Evolutionary conservation across 257 asterid genomes (phyloP).

Genomic region (Primulina huaijiensis): DNA sequence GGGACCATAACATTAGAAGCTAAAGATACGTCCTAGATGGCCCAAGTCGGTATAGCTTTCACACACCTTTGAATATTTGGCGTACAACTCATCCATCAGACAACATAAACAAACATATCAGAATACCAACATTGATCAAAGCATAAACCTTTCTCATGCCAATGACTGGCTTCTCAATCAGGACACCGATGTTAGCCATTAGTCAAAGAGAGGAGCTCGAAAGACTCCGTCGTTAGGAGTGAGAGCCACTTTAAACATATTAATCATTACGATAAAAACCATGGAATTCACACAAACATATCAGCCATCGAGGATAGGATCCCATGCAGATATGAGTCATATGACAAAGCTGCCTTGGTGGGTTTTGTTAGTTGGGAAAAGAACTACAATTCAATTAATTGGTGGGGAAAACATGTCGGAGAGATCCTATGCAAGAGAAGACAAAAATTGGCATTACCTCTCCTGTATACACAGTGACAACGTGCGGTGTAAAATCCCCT

Average conservation of each 20-base stretch:
- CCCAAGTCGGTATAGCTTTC: not conserved
- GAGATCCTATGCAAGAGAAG: not conserved
- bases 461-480: slow-evolving; percentile 77
- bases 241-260: not conserved
- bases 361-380: not conserved
- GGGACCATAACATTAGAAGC: not conserved
- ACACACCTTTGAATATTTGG: not conserved
- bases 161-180: not conserved
- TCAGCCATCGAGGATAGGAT: not conserved
- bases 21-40: not conserved
- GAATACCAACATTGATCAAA: not conserved
- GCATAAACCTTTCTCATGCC: not conserved
- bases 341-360: not conserved
- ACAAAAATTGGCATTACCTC: slow-evolving; percentile 48
- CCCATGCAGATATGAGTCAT: not conserved
- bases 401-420: slow-evolving; percentile 16
- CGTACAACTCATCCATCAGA: not conserved
- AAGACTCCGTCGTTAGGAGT: not conserved
- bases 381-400: no score
- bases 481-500: slow-evolving; percentile 79
- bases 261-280: not conserved
- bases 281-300: not conserved
- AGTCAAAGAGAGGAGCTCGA: not conserved
- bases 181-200: not conserved
- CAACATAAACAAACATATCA: not conserved